These are phyloP conservation scores for Entophlyctis luteolus DNA, from an alignment of 192 early-diverging fungal species.

Conservation along the genomic window DNA sequence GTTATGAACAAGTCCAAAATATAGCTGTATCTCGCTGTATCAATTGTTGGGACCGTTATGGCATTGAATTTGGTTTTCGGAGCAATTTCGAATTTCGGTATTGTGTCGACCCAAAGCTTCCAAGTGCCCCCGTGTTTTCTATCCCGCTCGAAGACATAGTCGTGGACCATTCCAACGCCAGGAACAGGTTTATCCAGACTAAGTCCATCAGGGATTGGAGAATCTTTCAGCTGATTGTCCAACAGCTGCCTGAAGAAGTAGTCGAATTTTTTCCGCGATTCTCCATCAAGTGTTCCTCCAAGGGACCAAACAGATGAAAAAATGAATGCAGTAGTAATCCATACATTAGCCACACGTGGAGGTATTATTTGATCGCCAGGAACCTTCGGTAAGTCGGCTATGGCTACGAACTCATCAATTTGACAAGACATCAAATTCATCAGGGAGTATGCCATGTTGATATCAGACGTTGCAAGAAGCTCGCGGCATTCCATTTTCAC, in stretches of 20 bases:
- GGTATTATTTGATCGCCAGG: conserved; percentile 32
- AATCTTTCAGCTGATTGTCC: conserved; percentile 42
- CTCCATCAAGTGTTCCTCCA: conserved; percentile 53
- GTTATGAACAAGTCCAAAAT: conserved; percentile 50
- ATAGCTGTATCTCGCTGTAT: conserved; percentile 52
- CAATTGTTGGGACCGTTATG: conserved; percentile 58
- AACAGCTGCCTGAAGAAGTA: conserved; percentile 47
- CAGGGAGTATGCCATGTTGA: conserved; percentile 48
- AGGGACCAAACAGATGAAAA: conserved; percentile 57
- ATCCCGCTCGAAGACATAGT: conserved; percentile 58
- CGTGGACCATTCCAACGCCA: conserved; percentile 41
- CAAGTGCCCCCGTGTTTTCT: conserved; percentile 51
- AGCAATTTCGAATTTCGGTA: conserved; percentile 51
- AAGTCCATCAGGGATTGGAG: conserved; percentile 38
- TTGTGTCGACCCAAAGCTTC: conserved; percentile 57
- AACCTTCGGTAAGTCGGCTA: conserved; percentile 20
- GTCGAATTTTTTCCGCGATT: conserved; percentile 55
- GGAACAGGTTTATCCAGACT: conserved; percentile 58
- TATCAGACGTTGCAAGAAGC: conserved; percentile 44
- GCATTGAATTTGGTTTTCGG: conserved; percentile 51
- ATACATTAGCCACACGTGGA: conserved; percentile 42
- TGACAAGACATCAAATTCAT: conserved; percentile 55
- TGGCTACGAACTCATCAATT: conserved; percentile 44
- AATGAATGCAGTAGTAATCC: conserved; percentile 49
- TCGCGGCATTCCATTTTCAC: conserved; percentile 45